These are phyloP conservation scores for Solanum gandarillasii DNA, from an alignment of 257 asterid genomes.

Conservation along the genomic window DNA sequence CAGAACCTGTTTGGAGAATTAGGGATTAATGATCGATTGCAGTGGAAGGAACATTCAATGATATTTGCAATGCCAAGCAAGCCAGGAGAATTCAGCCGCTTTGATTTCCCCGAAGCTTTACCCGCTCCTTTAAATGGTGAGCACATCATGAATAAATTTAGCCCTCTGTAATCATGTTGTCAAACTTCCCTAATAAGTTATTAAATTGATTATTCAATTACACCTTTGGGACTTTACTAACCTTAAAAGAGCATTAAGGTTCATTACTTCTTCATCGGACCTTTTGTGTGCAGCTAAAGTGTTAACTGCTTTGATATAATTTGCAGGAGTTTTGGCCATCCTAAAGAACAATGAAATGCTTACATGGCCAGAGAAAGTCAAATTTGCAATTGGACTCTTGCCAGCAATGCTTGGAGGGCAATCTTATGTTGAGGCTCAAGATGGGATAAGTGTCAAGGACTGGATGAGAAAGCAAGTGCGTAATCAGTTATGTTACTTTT, in stretches of 20 bases:
- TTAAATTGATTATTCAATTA: not conserved
- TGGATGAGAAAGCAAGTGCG: conserved; percentile 94
- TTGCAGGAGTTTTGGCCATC: conserved; percentile 83
- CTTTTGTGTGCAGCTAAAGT: not conserved
- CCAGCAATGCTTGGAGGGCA: conserved; percentile 98
- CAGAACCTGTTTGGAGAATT: conserved; percentile 98
- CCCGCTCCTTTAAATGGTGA: conserved; percentile 93
- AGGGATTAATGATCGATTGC: conserved; percentile 85
- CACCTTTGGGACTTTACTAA: not conserved
- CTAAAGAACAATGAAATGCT: conserved; percentile 96
- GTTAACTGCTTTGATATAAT: not conserved
- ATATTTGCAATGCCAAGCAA: conserved; percentile 95
- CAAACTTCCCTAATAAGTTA: not conserved
- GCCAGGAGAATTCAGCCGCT: conserved; percentile 96
- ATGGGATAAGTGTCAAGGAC: conserved; percentile 78
- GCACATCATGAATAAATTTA: not conserved
- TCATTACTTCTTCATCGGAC: not conserved
- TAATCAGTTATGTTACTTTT: not conserved
- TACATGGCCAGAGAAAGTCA: conserved; percentile 91
- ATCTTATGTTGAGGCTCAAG: conserved; percentile 94
- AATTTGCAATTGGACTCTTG: conserved; percentile 90
- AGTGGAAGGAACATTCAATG: conserved; percentile 99
- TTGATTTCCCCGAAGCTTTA: conserved; percentile 74
- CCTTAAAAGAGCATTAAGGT: not conserved
- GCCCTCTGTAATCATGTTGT: not conserved